Conservation (phyloP, 192 early-diverging fungal species). For the Backusella macrospora region DNA sequence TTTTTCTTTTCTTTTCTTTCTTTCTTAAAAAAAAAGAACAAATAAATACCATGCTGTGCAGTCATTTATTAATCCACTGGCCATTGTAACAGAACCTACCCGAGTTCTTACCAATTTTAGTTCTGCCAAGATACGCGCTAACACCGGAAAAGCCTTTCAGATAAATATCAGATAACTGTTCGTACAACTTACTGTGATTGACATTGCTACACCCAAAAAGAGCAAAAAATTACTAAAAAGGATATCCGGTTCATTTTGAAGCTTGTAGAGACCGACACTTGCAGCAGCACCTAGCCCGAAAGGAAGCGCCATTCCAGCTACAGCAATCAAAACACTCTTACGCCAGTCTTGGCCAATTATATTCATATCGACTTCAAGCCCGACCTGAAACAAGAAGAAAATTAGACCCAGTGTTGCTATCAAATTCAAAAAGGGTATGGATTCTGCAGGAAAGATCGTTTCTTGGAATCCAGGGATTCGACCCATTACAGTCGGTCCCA, state of each 20-base stretch:
- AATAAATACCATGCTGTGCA: conserved; percentile 76
- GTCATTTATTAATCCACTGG: conserved; percentile 89
- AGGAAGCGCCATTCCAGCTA: conserved; percentile 80
- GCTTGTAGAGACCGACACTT: conserved; percentile 67
- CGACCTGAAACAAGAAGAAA: conserved; percentile 87
- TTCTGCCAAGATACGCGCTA: conserved; percentile 92
- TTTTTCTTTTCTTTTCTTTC: background rate
- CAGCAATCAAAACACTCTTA: conserved; percentile 64
- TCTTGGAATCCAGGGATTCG: conserved; percentile 67
- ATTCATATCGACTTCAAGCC: conserved; percentile 79
- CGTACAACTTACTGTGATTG: conserved; percentile 67
- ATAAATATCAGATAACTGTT: background rate
- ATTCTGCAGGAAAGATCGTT: conserved; percentile 75
- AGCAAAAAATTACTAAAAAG: conserved; percentile 76
- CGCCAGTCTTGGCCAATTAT: conserved; percentile 58
- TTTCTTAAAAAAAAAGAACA: background rate
- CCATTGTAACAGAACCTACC: conserved; percentile 82
- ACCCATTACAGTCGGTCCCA: conserved; percentile 86
- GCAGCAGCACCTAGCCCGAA: conserved; percentile 80
- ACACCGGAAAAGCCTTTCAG: conserved; percentile 82
- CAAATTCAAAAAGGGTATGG: conserved; percentile 73
- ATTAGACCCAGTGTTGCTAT: conserved; percentile 91
- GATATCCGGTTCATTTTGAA: conserved; percentile 46
- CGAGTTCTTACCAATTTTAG: conserved; percentile 76
- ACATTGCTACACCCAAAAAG: conserved; percentile 89